Percentiles rank a stretch among this genome's conserved stretches.
Conservation (phyloP, 148 eudicot genomes). For the Chenopodium berlandieri region DNA sequence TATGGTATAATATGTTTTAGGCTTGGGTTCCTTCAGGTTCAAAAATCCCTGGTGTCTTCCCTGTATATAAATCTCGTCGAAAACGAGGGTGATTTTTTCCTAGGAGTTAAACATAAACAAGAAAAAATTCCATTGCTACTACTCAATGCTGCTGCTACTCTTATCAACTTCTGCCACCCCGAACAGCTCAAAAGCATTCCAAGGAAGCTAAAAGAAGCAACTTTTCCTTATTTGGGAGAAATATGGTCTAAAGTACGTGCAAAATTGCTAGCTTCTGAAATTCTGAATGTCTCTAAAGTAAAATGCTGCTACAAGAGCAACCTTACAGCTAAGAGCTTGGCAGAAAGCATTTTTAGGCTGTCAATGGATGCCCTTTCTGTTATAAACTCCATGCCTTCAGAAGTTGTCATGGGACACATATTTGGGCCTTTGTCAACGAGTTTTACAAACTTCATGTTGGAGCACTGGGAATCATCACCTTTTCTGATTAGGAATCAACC, state of each 20-base stretch:
- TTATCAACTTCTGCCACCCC: conserved; percentile 51
- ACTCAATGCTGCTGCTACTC: conserved; percentile 49
- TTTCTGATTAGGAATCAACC: conserved; percentile 37
- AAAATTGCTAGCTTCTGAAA: conserved; percentile 33
- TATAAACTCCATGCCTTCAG: conserved; percentile 21
- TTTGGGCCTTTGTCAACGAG: conserved; percentile 38
- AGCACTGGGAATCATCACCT: conserved; percentile 74
- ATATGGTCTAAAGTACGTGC: conserved; percentile 51
- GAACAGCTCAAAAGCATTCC: conserved; percentile 58
- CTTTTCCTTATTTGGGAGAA: conserved; percentile 36
- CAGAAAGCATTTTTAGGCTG: conserved; percentile 72
- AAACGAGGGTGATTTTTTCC: conserved; percentile 27
- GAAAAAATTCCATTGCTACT: conserved; percentile 48
- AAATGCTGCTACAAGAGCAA: conserved; percentile 39
- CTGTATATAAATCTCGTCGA: conserved; percentile 30
- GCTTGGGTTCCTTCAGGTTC: conserved; percentile 63
- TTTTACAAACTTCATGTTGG: conserved; percentile 46
- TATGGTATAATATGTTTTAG: conserved; percentile 42
- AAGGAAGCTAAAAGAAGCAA: conserved; percentile 29
- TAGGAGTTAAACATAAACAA: conserved; percentile 38
- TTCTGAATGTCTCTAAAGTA: conserved; percentile 17
- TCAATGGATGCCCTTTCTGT: conserved; percentile 36
- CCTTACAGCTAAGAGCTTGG: conserved; percentile 42
- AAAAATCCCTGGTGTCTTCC: conserved; percentile 33
- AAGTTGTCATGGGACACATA: conserved; percentile 39